These are phyloP conservation scores for Ceratocystis eucalypticola DNA, from an alignment of 2,329 filamentous ascomycete species.

Conservation along the genomic window DNA sequence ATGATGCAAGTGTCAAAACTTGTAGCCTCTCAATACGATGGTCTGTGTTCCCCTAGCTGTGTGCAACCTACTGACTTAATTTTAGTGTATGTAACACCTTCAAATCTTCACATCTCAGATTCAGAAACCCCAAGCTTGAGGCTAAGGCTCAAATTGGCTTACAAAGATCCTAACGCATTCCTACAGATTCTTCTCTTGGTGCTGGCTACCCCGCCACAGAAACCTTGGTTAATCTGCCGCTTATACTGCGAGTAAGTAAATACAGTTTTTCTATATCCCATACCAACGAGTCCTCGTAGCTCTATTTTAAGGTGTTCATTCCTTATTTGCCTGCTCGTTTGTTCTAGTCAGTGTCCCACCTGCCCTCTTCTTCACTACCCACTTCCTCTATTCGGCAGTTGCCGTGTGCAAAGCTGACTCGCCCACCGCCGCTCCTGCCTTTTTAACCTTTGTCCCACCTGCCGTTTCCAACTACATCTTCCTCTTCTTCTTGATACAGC, in stretches of 20 bases:
- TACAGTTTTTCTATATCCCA: neutral
- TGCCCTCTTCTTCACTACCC: neutral
- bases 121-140: neutral
- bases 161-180: conserved; percentile 2
- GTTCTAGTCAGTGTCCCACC: neutral
- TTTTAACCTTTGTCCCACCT: neutral
- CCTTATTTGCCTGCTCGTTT: neutral
- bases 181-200: conserved; percentile 22
- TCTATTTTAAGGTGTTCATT: neutral
- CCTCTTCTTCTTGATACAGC: neutral
- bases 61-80: neutral
- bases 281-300: neutral
- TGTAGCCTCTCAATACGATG: neutral
- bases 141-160: neutral
- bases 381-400: neutral
- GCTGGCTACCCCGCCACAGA: conserved; percentile 23
- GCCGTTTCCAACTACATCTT: neutral
- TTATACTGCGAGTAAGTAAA: conserved; percentile 21
- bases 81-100: conserved; percentile 17
- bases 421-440: neutral
- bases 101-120: neutral
- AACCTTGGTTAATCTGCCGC: conserved; percentile 22
- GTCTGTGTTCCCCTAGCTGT: neutral
- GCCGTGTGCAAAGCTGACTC: neutral
- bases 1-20: neutral